Conservation (phyloP, 2,329 filamentous ascomycete genomes). For the Talaromyces sp. region DNA sequence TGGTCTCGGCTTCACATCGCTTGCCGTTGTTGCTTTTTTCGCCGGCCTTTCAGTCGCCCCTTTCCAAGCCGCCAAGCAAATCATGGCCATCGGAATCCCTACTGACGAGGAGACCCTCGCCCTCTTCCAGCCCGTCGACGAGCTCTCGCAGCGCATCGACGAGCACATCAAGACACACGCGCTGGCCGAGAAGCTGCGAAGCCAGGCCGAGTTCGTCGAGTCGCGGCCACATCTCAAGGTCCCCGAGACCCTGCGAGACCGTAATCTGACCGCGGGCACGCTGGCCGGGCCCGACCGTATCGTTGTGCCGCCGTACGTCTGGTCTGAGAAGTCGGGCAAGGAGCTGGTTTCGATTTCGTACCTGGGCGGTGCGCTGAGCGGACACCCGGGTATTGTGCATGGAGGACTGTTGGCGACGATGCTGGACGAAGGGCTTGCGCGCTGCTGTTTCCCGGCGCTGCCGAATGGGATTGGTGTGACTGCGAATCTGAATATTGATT, state of each 20-base stretch:
- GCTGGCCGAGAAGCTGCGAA: constrained; percentile 63
- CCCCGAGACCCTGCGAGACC: constrained; percentile 60
- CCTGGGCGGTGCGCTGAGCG: constrained; percentile 74
- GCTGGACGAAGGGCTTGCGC: constrained; percentile 81
- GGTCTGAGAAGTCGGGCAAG: constrained; percentile 66
- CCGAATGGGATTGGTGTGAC: constrained; percentile 82
- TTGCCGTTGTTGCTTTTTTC: constrained; percentile 30
- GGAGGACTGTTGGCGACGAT: constrained; percentile 88
- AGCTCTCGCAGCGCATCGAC: constrained; percentile 57
- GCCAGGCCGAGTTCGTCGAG: constrained; percentile 63
- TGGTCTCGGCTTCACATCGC: constrained; percentile 30
- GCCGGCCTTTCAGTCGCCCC: constrained; percentile 26
- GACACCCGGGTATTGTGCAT: constrained; percentile 86
- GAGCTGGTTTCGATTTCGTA: constrained; percentile 68
- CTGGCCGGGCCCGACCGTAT: constrained; percentile 71
- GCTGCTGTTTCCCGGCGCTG: constrained; percentile 82
- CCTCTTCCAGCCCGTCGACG: constrained; percentile 57
- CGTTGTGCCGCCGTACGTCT: constrained; percentile 74
- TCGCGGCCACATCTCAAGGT: constrained; percentile 85
- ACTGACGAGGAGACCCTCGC: constrained; percentile 69
- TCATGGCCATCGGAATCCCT: constrained; percentile 39
- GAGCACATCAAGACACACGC: constrained; percentile 70
- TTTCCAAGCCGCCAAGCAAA: constrained; percentile 19
- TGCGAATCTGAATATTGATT: constrained; percentile 76
- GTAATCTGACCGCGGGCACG: constrained; percentile 78